Evolutionary conservation across 2,329 filamentous ascomycete genomes (phyloP).

Genomic region (Aspergillus sp.): DNA sequence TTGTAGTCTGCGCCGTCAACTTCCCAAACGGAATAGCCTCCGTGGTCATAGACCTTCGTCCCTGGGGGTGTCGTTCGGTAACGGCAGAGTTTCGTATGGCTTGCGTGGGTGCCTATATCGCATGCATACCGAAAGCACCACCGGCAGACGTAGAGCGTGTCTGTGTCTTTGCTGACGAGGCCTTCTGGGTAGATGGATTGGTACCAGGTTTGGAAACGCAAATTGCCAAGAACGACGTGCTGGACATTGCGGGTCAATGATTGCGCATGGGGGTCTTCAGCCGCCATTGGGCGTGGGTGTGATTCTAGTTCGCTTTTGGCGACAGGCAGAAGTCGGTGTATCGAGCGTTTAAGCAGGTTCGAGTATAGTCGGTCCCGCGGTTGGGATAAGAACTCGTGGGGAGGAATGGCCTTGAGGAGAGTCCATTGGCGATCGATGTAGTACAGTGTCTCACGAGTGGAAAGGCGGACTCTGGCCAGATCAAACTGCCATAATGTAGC

Average conservation of each 20-base stretch:
- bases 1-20: constrained; percentile 86
- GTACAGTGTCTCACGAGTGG: too few species aligned
- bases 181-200: constrained; percentile 84
- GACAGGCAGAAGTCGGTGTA: not conserved
- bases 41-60: constrained; percentile 72
- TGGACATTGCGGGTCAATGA: constrained; percentile 72
- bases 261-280: constrained; percentile 27
- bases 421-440: constrained; percentile 13
- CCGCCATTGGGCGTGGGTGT: constrained; percentile 28
- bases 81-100: constrained; percentile 53
- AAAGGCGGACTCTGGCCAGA: not conserved
- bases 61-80: constrained; percentile 61
- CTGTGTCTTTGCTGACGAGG: constrained; percentile 51
- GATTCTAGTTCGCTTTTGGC: not conserved
- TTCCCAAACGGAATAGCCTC: constrained; percentile 84
- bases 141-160: constrained; percentile 80
- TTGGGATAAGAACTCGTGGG: constrained; percentile 3
- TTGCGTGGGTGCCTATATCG: constrained; percentile 37
- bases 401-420: constrained; percentile 3
- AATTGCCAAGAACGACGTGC: constrained; percentile 79
- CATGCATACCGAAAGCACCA: constrained; percentile 90
- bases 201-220: constrained; percentile 88
- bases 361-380: not conserved
- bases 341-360: not conserved
- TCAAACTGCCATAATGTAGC: not conserved